Evolutionary conservation across 2,329 filamentous ascomycete genomes (phyloP).

Genomic region (Gaeumannomyces sp.): DNA sequence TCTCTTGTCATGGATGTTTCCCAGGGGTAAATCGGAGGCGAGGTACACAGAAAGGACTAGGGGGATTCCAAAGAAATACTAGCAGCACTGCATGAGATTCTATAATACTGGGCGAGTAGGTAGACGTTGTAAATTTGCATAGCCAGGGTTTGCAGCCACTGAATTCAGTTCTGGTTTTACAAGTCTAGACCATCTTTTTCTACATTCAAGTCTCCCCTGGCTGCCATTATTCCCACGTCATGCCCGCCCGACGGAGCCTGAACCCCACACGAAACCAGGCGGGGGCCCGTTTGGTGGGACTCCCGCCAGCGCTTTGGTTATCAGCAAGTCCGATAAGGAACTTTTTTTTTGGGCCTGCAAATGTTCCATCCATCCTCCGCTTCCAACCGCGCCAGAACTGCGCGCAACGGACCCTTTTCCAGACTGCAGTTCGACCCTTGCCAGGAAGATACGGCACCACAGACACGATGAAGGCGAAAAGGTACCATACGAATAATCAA

Average conservation of each 20-base stretch:
- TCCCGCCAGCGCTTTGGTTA: neutral
- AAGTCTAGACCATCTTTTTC: neutral
- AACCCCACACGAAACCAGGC: neutral
- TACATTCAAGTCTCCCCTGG: neutral
- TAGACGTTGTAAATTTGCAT: neutral
- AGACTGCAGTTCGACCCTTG: neutral
- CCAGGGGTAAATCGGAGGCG: neutral
- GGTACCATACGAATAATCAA: neutral
- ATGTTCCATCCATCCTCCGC: neutral
- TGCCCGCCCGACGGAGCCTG: neutral
- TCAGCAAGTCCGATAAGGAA: neutral
- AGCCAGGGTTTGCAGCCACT: neutral
- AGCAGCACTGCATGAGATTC: neutral
- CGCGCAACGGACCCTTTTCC: neutral
- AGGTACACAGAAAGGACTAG: neutral
- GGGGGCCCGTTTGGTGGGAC: neutral
- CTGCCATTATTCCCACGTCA: no score
- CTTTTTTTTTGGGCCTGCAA: neutral
- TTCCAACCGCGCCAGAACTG: neutral
- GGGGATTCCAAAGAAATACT: neutral
- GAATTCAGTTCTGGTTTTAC: neutral
- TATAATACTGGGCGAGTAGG: neutral
- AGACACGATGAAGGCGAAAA: slow-evolving; percentile 9
- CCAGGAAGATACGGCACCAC: neutral
- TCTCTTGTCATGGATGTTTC: neutral